phyloP scores from a whole-genome alignment of 306 rosid species.

The Cucurbita ficifolia region DNA sequence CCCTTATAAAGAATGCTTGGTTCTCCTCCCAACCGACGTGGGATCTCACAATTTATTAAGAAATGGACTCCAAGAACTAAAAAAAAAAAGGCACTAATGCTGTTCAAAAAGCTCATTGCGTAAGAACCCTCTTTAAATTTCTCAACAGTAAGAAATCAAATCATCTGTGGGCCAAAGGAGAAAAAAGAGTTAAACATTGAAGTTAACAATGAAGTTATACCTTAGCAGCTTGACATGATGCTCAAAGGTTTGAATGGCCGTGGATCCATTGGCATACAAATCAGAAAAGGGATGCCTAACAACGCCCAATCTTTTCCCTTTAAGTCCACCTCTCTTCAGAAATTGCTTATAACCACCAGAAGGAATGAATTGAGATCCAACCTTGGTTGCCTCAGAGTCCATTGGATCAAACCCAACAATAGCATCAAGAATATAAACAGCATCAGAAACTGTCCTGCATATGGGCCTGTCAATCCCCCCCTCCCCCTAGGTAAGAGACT shows the following conservation, averaged over 20 bases:
- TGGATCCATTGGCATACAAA: conserved; percentile 20
- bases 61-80: no score
- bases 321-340: conserved; percentile 33
- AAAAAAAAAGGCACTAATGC: no score
- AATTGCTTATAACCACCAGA: conserved; percentile 43
- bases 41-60: no score
- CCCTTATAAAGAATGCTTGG: no score
- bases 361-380: conserved; percentile 35
- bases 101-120: no score
- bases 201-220: conserved; percentile 19
- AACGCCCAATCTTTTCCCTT: conserved; percentile 55
- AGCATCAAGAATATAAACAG: conserved; percentile 52
- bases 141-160: no score
- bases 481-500: not conserved
- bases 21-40: no score
- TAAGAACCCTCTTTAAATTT: no score
- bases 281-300: conserved; percentile 32
- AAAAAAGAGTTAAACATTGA: not conserved
- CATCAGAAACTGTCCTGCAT: conserved; percentile 65
- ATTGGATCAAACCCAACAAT: conserved; percentile 48
- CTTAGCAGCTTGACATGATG: conserved; percentile 19
- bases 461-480: conserved; percentile 19
- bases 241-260: conserved; percentile 30
- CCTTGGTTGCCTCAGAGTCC: conserved; percentile 37
- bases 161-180: not conserved